phyloP scores from a whole-genome alignment of 1,284 basidiomycete genomes.

The Ustilago vetiveriae region DNA sequence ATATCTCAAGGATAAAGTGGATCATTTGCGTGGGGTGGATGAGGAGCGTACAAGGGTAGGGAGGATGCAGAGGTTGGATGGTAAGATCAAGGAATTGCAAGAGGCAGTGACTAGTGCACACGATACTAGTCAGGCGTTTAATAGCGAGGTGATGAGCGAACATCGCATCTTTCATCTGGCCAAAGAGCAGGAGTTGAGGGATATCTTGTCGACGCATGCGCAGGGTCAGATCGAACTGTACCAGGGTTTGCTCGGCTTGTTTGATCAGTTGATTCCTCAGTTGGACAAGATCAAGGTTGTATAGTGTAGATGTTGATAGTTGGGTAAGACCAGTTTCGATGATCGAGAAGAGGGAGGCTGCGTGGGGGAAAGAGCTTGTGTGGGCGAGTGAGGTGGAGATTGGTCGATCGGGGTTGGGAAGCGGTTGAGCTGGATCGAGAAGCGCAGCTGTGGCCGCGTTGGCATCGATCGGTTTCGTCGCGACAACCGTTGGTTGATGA shows the following conservation, averaged over 20 bases:
- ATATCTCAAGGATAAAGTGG: constrained; percentile 92
- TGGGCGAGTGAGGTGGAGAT: too few species aligned
- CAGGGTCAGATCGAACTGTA: constrained; percentile 93
- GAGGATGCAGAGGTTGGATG: constrained; percentile 88
- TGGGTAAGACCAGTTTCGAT: too few species aligned
- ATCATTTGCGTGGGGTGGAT: constrained; percentile 88
- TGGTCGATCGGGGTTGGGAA: too few species aligned
- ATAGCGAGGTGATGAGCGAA: constrained; percentile 89
- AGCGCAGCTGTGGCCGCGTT: too few species aligned
- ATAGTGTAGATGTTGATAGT: neutral
- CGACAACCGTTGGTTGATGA: too few species aligned
- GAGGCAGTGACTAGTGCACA: constrained; percentile 94
- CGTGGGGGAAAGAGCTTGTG: too few species aligned
- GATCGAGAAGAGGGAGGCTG: too few species aligned
- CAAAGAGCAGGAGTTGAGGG: constrained; percentile 95
- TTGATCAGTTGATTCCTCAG: constrained; percentile 35
- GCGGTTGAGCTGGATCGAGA: too few species aligned
- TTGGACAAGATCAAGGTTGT: constrained; percentile 31
- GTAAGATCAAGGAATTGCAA: constrained; percentile 95
- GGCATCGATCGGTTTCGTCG: too few species aligned
- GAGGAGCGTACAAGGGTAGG: constrained; percentile 91
- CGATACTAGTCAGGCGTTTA: constrained; percentile 94
- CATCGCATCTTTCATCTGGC: constrained; percentile 87
- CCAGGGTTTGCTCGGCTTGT: constrained; percentile 6
- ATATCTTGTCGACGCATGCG: constrained; percentile 84